phyloP scores from a whole-genome alignment of 257 asterid species.

The Pogostemon cablin region DNA sequence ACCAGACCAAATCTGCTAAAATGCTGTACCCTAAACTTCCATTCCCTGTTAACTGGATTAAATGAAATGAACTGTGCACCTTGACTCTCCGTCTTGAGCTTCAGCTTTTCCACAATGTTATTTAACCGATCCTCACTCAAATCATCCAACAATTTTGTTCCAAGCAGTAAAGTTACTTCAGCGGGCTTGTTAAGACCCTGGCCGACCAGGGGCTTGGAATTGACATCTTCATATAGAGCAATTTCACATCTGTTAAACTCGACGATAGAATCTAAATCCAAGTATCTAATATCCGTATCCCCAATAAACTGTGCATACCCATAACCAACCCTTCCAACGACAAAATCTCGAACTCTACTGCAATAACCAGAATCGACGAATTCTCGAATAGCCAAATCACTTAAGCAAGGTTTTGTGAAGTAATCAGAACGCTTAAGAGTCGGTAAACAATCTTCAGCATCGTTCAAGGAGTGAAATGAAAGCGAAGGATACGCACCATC shows the following conservation, averaged over 20 bases:
- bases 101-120: conserved; percentile 55
- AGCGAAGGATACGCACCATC: conserved; percentile 37
- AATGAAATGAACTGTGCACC: conserved; percentile 86
- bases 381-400: conserved; percentile 74
- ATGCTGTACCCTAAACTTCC: conserved; percentile 88
- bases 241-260: conserved; percentile 68
- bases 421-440: conserved; percentile 61
- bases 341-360: conserved; percentile 69
- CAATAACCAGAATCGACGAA: conserved; percentile 67
- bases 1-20: conserved; percentile 93
- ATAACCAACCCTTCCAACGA: conserved; percentile 77
- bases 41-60: conserved; percentile 59
- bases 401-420: conserved; percentile 73
- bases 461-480: conserved; percentile 35
- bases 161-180: conserved; percentile 71
- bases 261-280: conserved; percentile 75
- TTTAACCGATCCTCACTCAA: conserved; percentile 30
- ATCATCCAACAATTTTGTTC: conserved; percentile 29
- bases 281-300: conserved; percentile 79
- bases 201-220: conserved; percentile 69
- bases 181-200: conserved; percentile 91
- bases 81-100: conserved; percentile 64
- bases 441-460: conserved; percentile 53
- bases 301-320: conserved; percentile 70
- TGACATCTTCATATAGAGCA: conserved; percentile 76